Evolutionary conservation across 179 eudicot species (phyloP), one percentile per base, ranked within the genome.

Genomic region (Pouteria campechiana): DNA sequence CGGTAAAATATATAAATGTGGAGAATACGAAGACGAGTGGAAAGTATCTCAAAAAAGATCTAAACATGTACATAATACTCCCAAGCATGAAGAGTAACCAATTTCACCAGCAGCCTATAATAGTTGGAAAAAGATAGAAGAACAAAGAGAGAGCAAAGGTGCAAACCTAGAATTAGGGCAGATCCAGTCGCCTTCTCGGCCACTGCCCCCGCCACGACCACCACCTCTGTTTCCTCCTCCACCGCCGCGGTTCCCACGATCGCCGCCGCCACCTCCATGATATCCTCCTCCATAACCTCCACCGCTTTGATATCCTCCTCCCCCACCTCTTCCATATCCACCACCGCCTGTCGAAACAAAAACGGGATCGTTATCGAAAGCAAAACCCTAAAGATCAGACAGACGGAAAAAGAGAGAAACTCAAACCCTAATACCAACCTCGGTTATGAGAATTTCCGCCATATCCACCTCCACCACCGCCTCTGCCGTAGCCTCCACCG

Each of bases 111-210:
- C n/a, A n/a, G n/a, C n/a, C n/a, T n/a, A n/a, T n/a, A n/a, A n/a
- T n/a, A n/a, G n/a, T n/a, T n/a, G n/a, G n/a, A n/a, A n/a, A n/a
- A n/a, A n/a, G n/a, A n/a, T n/a, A n/a, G n/a, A n/a, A n/a, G n/a
- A n/a, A n/a, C n/a, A n/a, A n/a, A n/a, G n/a, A n/a, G n/a, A n/a
- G n/a, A n/a, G n/a, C 14, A 17, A 13, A 32, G 31, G 35, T 7
- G 2, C 9, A 24, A 71, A 89, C 97, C 93, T 62, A 17, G 88
- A 68, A 45, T 81, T 74, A 43, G 97, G 90, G 56, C 97, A 89
- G 20, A 70, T 75, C 97, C 97, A 85, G 28, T 89, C 97, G 3
- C 97, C 97, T 29, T 85, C 97, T 56, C 83, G 63, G 20, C 83
- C 95, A 42, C 83, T 61, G 11, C 88, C 79, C 10, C 88, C 81